Base-by-base conservation (phyloP, 257 asterid genomes). In the Oldenlandia corymbosa region DNA sequence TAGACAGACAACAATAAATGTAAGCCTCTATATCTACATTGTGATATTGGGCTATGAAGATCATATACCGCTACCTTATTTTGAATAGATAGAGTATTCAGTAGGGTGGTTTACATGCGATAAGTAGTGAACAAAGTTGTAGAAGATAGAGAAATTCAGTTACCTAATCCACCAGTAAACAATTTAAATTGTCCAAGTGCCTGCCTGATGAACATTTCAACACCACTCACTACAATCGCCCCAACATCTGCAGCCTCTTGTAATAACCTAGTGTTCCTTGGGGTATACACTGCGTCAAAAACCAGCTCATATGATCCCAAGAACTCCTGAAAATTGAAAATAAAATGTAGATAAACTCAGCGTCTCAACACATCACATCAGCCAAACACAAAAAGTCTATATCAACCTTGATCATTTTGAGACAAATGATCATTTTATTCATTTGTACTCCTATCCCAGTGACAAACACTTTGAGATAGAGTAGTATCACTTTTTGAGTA, bases 201-300 rank as follows among this genome's bases (percentile, higher is more conserved):
- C 56, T 86, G 94, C 49, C 94, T 77, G 60, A 77, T 76, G 74
- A 86, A 86, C 94, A 86, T 86, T 80, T 86, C 94, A 34, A 86
- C 88, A 26, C 94, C 90, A 60, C 88, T 79, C 71, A 86, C 86
- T 28, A 79, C 94, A 30, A 48, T 47, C 52, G 88, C 86, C 36
- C 94, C 94, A 58, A 74, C 84, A 53, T 85, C 90, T 17, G 86
- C 84, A 12, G 90, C 94, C 71, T 86, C 94, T 64, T 71, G 80
- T 72, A 83, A 10, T 26, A 86, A 79, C 41, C 90, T 81, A 7
- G 90, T 86, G 67, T 79, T 78, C 56, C 88, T 66, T 16, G 94
- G 94, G 4, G 94, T 83, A 60, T 85, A 85, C 36, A 83, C 94
- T 34, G 94, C 88, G 13, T 86, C 90, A 49, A 86, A 83, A 41